phyloP scores from a whole-genome alignment of 352 stramenopile species.

The Phytophthora meadii region DNA sequence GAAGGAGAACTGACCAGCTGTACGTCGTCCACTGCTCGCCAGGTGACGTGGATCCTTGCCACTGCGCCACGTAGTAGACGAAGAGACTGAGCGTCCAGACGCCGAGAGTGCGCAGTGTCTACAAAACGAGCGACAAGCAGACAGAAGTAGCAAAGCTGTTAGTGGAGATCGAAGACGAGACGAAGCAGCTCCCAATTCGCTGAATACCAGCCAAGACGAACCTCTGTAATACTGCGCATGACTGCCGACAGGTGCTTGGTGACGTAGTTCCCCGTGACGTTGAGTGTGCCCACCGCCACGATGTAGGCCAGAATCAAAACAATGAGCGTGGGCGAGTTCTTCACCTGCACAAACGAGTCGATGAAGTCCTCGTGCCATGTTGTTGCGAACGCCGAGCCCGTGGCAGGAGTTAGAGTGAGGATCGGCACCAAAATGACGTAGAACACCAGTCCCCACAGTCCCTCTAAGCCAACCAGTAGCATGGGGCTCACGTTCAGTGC shows the following conservation, averaged over 20 bases:
- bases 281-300: conserved; percentile 78
- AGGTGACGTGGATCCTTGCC: conserved; percentile 60
- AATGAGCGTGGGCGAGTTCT: conserved; percentile 69
- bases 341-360: conserved; percentile 80
- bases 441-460: conserved; percentile 88
- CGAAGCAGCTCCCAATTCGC: background rate
- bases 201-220: conserved; percentile 30
- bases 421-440: conserved; percentile 75
- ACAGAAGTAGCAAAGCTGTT: conserved; percentile 23
- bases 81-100: conserved; percentile 83
- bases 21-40: conserved; percentile 78
- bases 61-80: conserved; percentile 82
- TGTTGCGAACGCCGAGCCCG: conserved; percentile 59
- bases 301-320: conserved; percentile 69
- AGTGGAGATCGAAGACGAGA: conserved; percentile 14
- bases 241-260: conserved; percentile 87
- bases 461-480: conserved; percentile 88
- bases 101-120: conserved; percentile 82
- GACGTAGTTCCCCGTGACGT: conserved; percentile 86
- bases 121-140: conserved; percentile 1
- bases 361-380: conserved; percentile 87
- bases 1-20: conserved; percentile 60
- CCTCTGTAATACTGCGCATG: conserved; percentile 85
- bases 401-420: conserved; percentile 64
- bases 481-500: conserved; percentile 85